phyloP scores from a whole-genome alignment of 2,329 filamentous ascomycete species.

The Monilinia polystroma region DNA sequence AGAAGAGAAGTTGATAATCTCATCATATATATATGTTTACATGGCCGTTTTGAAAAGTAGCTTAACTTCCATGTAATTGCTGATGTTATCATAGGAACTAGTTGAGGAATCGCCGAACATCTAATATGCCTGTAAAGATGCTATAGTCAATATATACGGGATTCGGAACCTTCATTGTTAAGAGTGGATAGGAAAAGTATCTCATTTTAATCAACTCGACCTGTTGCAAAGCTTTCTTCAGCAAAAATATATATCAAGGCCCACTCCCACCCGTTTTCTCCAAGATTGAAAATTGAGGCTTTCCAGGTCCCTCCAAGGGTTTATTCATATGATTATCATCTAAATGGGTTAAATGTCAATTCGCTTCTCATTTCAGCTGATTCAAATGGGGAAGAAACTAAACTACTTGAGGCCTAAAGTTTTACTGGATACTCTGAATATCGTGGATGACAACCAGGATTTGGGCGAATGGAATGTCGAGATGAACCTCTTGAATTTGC shows the following conservation, averaged over 20 bases:
- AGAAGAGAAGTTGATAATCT: slow-evolving; percentile 6
- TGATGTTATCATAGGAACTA: not conserved
- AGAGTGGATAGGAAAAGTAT: slow-evolving; percentile 13
- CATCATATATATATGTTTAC: not conserved
- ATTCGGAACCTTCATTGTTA: slow-evolving; percentile 1
- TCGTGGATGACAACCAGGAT: slow-evolving; percentile 6
- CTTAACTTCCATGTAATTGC: not conserved
- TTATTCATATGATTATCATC: not conserved
- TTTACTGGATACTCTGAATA: slow-evolving; percentile 10
- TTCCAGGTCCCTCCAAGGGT: slow-evolving; percentile 5
- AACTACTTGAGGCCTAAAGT: slow-evolving; percentile 13
- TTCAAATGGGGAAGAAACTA: slow-evolving; percentile 4
- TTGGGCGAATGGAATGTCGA: not conserved
- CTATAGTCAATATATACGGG: not conserved
- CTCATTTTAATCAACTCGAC: not conserved
- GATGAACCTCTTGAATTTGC: slow-evolving; percentile 12
- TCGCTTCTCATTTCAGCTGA: slow-evolving; percentile 21
- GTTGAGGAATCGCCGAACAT: slow-evolving; percentile 13
- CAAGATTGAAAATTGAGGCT: slow-evolving; percentile 16
- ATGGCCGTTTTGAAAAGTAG: not conserved
- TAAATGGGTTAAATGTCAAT: slow-evolving; percentile 8
- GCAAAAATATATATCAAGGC: slow-evolving; percentile 7
- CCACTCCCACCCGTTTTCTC: slow-evolving; percentile 19
- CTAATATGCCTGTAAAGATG: not conserved
- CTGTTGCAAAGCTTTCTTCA: slow-evolving; percentile 4